Conservation (phyloP, 2,329 filamentous ascomycete genomes). For the Thelonectria discophora region DNA sequence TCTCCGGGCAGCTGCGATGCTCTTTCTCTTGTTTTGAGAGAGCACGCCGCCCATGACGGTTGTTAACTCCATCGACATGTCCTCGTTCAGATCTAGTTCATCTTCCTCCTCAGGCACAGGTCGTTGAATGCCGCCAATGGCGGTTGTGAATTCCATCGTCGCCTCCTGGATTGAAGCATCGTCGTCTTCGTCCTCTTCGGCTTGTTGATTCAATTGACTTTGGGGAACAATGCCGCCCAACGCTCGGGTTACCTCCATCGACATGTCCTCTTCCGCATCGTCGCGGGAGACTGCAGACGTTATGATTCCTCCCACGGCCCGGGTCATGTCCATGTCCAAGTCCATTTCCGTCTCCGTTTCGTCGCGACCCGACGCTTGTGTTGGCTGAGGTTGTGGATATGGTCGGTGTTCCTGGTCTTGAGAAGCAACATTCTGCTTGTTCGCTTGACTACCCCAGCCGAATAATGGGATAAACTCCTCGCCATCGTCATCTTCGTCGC, state of each 20-base stretch:
- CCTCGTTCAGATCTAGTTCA: constrained; percentile 62
- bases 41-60: constrained; percentile 69
- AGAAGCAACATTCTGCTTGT: constrained; percentile 40
- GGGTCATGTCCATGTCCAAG: constrained; percentile 59
- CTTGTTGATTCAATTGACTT: constrained; percentile 30
- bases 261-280: constrained; percentile 72
- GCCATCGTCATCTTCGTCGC: constrained; percentile 64
- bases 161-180: constrained; percentile 54
- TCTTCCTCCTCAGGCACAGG: constrained; percentile 45
- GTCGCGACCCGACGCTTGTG: constrained; percentile 36
- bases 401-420: constrained; percentile 55
- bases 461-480: constrained; percentile 81
- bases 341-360: constrained; percentile 47
- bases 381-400: constrained; percentile 24
- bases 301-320: constrained; percentile 64
- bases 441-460: constrained; percentile 75
- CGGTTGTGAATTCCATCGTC: constrained; percentile 84
- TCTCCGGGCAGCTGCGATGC: constrained; percentile 33
- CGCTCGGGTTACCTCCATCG: constrained; percentile 91
- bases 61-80: constrained; percentile 83
- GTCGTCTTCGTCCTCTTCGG: constrained; percentile 44
- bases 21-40: constrained; percentile 42
- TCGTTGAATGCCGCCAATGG: constrained; percentile 74
- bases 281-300: constrained; percentile 55
- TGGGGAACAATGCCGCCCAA: constrained; percentile 79